phyloP scores from a whole-genome alignment of 108 stramenopile species.

The Epipyxis sp. region DNA sequence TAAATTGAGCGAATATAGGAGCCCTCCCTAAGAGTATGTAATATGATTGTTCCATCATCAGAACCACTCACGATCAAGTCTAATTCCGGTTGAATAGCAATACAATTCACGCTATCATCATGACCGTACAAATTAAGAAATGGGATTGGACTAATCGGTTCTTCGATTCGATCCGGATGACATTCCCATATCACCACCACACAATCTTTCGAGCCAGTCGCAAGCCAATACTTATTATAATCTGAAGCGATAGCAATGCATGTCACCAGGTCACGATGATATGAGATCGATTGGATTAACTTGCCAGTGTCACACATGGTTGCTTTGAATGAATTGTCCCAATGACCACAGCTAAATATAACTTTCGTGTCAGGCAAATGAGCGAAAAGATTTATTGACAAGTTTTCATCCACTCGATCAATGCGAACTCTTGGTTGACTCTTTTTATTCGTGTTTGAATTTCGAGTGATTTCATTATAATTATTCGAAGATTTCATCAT shows the following conservation, averaged over 20 bases:
- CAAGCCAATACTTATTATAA: not conserved
- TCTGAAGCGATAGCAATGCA: conserved; percentile 25
- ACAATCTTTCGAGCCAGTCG: conserved; percentile 25
- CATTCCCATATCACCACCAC: conserved; percentile 16
- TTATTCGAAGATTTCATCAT: too few species aligned
- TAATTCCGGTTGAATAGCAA: not conserved
- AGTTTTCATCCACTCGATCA: conserved; percentile 16
- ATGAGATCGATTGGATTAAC: conserved; percentile 10
- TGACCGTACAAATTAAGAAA: conserved; percentile 11
- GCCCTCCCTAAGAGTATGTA: conserved; percentile 24
- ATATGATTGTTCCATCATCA: conserved; percentile 29
- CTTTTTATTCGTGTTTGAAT: too few species aligned
- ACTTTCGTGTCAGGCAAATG: not conserved
- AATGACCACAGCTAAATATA: conserved; percentile 24
- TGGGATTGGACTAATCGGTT: not conserved
- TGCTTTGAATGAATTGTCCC: conserved; percentile 29
- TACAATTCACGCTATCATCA: conserved; percentile 24
- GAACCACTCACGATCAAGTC: conserved; percentile 19
- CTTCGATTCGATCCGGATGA: not conserved
- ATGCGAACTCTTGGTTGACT: too few species aligned
- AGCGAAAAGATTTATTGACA: not conserved
- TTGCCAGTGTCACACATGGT: not conserved
- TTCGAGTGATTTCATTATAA: too few species aligned
- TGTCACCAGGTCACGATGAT: conserved; percentile 28
- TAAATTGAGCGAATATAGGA: conserved; percentile 18